Base-by-base conservation (phyloP, 2,329 filamentous ascomycete genomes). In the Trichoderma asperellum region DNA sequence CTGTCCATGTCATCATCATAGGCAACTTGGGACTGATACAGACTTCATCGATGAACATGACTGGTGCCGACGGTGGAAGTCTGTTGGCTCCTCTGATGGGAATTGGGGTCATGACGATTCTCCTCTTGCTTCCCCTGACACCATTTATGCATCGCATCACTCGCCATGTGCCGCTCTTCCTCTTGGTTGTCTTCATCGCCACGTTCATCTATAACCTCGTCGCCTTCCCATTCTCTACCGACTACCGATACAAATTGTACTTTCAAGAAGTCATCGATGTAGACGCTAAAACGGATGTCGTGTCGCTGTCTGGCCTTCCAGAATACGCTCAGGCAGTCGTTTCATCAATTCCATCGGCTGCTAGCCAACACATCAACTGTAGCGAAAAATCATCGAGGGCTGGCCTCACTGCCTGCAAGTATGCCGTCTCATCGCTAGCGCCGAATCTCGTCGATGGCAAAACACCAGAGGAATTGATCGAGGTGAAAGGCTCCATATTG, bases 91-190 rank as follows among this genome's bases (percentile, higher is more conserved):
- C 94, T 5, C 94, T 97, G 77, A 77, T 96, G 16, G 79, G 88
- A 43, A 86, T 94, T 53, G 89, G 91, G 0, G 76, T 85, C 7
- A 85, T 95, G 71, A 89, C 89, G 14, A 87, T 93, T 0, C 77
- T 97, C 1, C 77, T 97, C 0, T 81, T 97, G 21, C 82, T 93
- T 0, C 96, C 96, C 0, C 79, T 93, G 2, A 87, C 90, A 0
- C 96, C 96, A 0, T 97, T 97, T 77, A 85, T 97, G 52, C 94
- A 98, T 78, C 91, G 95, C 55, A 88, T 96, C 72, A 93, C 91
- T 1, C 91, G 92, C 76, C 93, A 97, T 70, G 79, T 98, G 4
- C 94, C 96, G 0, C 82, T 91, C 0, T 89, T 97, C 74, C 79
- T 97, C 18, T 84, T 96, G 34, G 77, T 90, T 14, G 82, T 97